Conservation (phyloP, 306 rosid species). For the Rosa rugosa region DNA sequence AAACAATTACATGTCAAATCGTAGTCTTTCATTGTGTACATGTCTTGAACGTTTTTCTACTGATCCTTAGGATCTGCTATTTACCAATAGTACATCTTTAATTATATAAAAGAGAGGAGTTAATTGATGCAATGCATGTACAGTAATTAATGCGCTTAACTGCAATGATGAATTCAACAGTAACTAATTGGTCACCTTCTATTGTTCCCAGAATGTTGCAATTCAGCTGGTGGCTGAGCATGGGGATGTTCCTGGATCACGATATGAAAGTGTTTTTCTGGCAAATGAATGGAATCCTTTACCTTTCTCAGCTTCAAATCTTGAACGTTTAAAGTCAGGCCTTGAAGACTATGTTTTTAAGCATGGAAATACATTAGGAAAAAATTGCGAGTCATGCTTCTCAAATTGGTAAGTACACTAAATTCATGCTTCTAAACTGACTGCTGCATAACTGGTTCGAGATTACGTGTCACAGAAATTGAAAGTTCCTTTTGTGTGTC, state of each 20-base stretch:
- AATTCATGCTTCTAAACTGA: slow-evolving; percentile 23
- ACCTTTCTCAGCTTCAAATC: slow-evolving; percentile 52
- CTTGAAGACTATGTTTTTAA: slow-evolving; percentile 64
- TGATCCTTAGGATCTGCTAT: background rate
- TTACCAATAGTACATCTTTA: slow-evolving; percentile 11
- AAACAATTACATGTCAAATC: background rate
- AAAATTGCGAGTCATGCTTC: slow-evolving; percentile 60
- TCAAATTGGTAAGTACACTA: slow-evolving; percentile 46
- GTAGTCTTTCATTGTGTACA: no score
- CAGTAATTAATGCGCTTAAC: background rate
- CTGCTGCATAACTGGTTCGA: slow-evolving; percentile 20
- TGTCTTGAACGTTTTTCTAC: background rate
- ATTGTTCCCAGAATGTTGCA: slow-evolving; percentile 56
- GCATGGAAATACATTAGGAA: slow-evolving; percentile 59
- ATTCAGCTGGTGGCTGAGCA: slow-evolving; percentile 59
- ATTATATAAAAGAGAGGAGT: background rate
- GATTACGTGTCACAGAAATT: slow-evolving; percentile 9
- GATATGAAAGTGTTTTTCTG: slow-evolving; percentile 51
- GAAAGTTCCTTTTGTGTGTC: slow-evolving; percentile 20
- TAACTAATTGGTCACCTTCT: background rate
- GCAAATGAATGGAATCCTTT: slow-evolving; percentile 43
- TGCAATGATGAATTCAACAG: slow-evolving; percentile 22
- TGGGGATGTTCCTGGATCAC: slow-evolving; percentile 48
- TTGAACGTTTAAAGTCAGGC: slow-evolving; percentile 72
- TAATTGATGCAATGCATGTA: background rate